Evolutionary conservation across 1,284 basidiomycete species (phyloP), one percentile per base, ranked within the genome.

Genomic region (Waitea zeae): DNA sequence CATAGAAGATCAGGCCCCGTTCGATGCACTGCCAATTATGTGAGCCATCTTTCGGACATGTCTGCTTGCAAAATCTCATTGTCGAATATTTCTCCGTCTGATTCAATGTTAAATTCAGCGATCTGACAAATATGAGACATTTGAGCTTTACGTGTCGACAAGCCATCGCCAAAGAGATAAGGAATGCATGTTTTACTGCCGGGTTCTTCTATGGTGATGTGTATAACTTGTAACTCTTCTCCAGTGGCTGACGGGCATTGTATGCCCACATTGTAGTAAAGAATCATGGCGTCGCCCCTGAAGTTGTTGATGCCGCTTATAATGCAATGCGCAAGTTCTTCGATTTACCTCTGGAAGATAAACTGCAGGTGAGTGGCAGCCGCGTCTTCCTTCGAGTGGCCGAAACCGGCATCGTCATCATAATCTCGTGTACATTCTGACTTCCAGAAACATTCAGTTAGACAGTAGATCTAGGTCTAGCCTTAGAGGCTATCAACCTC

Each of bases 181-280:
- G n/a, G n/a, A n/a, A 76, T 41, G 80, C 81, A 0, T 82, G 75
- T 46, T 66, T 82, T 36, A 67, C 72, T 33, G 71, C 74, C 5
- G 83, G 82, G 0, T 87, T 87, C 52, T 82, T 87, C 54, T 87
- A 87, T 47, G 67, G 80, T 81, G 41, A 5, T 61, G 12, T 12
- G 5, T 2, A 18, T 17, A 13, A 29, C n/a, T n/a, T 12, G 9
- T 9, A 14, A 3, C 17, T 11, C 7, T 12, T 28, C 12, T 9
- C 4, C 9, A 28, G 15, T 5, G 12, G 9, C 15, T 30, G 5
- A 29, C 14, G 3, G 4, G 12, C 24, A n/a, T 4, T 15, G 5
- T 18, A n/a, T n/a, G n/a, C n/a, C 17, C 12, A 4, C 4, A 12
- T 27, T 31, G 14, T 45, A 78, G 75, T 83, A 14, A 70, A 67